These are phyloP conservation scores for Nicotiana knightiana DNA, from an alignment of 257 asterid species.

Conservation along the genomic window DNA sequence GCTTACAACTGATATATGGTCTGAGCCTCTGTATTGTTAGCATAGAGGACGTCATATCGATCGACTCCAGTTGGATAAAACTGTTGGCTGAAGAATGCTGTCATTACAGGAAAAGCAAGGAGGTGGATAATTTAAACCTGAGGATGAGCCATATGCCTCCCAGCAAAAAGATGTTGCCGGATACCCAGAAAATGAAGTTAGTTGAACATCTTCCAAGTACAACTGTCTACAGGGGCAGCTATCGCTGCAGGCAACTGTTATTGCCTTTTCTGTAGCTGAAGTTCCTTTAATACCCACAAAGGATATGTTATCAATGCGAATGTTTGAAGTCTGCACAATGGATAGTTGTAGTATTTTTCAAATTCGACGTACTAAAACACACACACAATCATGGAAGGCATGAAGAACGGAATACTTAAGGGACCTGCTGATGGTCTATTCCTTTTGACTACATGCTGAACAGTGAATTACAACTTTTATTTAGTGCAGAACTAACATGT, in stretches of 20 bases:
- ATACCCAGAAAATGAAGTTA: conserved; percentile 31
- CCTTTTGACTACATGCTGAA: not conserved
- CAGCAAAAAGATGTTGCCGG: conserved; percentile 51
- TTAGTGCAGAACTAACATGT: not conserved
- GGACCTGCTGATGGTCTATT: not conserved
- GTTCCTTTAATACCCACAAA: conserved; percentile 58
- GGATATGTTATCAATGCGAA: conserved; percentile 40
- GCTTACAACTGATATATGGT: not conserved
- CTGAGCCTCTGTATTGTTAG: not conserved
- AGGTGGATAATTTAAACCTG: conserved; percentile 42
- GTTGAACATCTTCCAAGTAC: conserved; percentile 48
- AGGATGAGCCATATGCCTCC: conserved; percentile 68
- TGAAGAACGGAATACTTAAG: not conserved
- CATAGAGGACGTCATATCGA: not conserved
- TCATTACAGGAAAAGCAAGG: conserved; percentile 57
- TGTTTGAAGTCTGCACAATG: conserved; percentile 57
- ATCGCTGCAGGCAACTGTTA: conserved; percentile 63
- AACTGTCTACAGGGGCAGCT: conserved; percentile 55
- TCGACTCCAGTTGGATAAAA: not conserved
- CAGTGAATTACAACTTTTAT: not conserved
- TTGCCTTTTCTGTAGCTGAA: conserved; percentile 62
- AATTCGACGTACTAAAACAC: not conserved
- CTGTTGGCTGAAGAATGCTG: conserved; percentile 20
- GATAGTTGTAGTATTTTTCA: not conserved
- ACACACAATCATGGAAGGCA: not conserved